Evolutionary conservation across 2,329 filamentous ascomycete genomes (phyloP).

Genomic region (Metarhizium rileyi): DNA sequence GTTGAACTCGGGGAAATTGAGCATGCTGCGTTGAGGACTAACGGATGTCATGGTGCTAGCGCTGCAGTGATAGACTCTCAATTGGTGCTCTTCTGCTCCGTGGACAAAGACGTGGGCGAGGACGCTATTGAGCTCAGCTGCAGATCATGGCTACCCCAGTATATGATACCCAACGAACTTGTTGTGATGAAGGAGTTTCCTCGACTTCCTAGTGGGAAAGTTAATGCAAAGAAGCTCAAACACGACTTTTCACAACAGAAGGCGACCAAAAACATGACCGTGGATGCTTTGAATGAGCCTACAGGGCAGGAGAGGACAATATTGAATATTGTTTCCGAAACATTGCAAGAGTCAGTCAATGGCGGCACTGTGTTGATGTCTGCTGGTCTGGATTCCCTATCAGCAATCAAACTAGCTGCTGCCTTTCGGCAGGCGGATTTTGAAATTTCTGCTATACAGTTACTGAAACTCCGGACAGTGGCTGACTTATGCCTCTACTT

Average conservation of each 20-base stretch:
- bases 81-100: conserved; percentile 66
- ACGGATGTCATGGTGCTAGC: conserved; percentile 54
- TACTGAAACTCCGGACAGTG: conserved; percentile 48
- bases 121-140: conserved; percentile 48
- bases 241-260: conserved; percentile 30
- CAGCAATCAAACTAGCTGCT: conserved; percentile 46
- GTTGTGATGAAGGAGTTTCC: conserved; percentile 56
- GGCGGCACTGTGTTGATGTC: conserved; percentile 35
- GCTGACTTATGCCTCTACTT: conserved; percentile 15
- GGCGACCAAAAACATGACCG: conserved; percentile 1
- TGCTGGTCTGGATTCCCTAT: conserved; percentile 55
- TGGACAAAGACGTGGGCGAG: conserved; percentile 28
- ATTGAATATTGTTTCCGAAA: conserved; percentile 27
- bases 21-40: conserved; percentile 52
- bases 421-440: conserved; percentile 48
- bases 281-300: conserved; percentile 4
- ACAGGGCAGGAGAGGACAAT: conserved; percentile 22
- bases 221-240: conserved; percentile 59
- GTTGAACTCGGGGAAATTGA: conserved; percentile 75
- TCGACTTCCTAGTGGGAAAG: conserved; percentile 72
- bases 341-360: conserved; percentile 28
- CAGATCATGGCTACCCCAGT: conserved; percentile 65
- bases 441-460: conserved; percentile 43
- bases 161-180: conserved; percentile 74
- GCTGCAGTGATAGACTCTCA: conserved; percentile 57